These are phyloP conservation scores for Talaromyces islandicus DNA, from an alignment of 2,329 filamentous ascomycete species.

Conservation along the genomic window DNA sequence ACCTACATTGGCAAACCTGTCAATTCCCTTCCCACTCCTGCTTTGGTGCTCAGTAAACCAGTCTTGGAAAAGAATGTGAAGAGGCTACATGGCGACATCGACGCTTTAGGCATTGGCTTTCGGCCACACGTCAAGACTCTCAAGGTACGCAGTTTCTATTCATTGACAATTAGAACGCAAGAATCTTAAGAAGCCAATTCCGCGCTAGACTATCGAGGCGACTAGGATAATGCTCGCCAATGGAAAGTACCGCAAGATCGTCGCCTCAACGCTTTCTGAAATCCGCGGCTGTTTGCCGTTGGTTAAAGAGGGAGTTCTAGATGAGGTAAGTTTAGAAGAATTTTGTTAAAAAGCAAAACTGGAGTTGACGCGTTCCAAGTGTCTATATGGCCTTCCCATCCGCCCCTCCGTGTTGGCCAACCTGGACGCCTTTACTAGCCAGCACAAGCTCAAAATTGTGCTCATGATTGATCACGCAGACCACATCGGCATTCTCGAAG, in stretches of 20 bases:
- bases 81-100: slow-evolving; percentile 33
- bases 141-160: slow-evolving; percentile 25
- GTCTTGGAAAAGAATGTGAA: slow-evolving; percentile 34
- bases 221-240: slow-evolving; percentile 39
- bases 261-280: slow-evolving; percentile 38
- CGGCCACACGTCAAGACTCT: slow-evolving; percentile 43
- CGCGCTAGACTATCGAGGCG: slow-evolving; percentile 19
- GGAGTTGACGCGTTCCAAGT: slow-evolving; percentile 16
- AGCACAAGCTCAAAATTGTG: slow-evolving; percentile 6
- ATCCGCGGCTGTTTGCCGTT: slow-evolving; percentile 35
- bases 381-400: slow-evolving; percentile 38
- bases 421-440: slow-evolving; percentile 5
- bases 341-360: background rate
- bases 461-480: slow-evolving; percentile 26
- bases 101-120: slow-evolving; percentile 32
- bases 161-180: background rate
- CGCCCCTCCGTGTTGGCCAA: slow-evolving; percentile 18
- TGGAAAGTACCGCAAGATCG: slow-evolving; percentile 32
- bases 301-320: slow-evolving; percentile 34
- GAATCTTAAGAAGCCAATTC: background rate
- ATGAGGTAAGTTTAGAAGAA: slow-evolving; percentile 26
- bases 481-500: slow-evolving; percentile 27
- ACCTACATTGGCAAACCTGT: slow-evolving; percentile 31
- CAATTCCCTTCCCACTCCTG: slow-evolving; percentile 33
- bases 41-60: slow-evolving; percentile 35